phyloP scores from a whole-genome alignment of 2,329 filamentous ascomycete genomes.

The Paracoccidioides brasiliensis region DNA sequence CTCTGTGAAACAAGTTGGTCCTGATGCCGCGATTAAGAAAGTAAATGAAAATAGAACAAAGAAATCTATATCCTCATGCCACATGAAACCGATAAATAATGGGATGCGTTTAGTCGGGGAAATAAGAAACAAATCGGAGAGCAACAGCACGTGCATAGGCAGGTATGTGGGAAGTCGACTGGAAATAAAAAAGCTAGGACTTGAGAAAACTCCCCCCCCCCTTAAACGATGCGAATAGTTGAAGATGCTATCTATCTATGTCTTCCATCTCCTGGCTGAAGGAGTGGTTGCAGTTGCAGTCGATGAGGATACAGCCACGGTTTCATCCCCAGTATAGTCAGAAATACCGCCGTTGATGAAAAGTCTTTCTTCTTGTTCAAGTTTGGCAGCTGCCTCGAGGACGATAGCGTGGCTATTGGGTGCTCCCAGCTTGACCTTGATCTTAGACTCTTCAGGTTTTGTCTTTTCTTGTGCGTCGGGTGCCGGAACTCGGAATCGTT shows the following conservation, averaged over 20 bases:
- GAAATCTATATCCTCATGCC: not conserved
- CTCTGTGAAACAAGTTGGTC: not conserved
- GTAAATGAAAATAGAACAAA: not conserved
- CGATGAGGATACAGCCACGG: not conserved
- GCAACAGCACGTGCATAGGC: not conserved
- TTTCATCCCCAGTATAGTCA: not conserved
- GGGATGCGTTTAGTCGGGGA: not conserved
- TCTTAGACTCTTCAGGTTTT: conserved; percentile 14
- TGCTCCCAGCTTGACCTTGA: conserved; percentile 16
- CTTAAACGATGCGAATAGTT: not conserved
- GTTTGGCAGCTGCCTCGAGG: conserved; percentile 18
- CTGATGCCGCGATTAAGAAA: not conserved
- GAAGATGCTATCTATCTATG: not conserved
- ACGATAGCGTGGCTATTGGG: conserved; percentile 20
- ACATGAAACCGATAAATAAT: not conserved
- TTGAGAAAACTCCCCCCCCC: too few relatives aligned
- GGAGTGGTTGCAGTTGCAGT: not conserved
- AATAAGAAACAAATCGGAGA: not conserved
- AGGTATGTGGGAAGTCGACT: not conserved
- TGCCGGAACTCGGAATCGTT: conserved; percentile 40
- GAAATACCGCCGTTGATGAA: conserved; percentile 10
- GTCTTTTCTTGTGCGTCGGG: conserved; percentile 5
- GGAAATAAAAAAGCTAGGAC: not conserved
- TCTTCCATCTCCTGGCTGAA: not conserved
- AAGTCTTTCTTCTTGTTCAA: conserved; percentile 11